phyloP scores from a whole-genome alignment of 2,329 filamentous ascomycete species.

The Trichoderma gracile region DNA sequence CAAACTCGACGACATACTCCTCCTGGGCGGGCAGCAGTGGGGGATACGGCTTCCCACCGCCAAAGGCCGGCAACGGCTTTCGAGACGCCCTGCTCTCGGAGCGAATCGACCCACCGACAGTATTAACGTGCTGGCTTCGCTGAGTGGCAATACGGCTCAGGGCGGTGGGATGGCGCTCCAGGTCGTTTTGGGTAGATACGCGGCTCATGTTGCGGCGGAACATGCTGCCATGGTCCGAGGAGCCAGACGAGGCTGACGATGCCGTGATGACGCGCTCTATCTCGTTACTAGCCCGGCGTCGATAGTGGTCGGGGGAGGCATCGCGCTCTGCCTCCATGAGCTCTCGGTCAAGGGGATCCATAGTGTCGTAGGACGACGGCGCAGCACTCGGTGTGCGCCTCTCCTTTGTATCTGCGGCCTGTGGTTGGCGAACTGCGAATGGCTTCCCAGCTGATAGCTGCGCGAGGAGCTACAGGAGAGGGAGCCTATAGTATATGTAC shows the following conservation, averaged over 20 bases:
- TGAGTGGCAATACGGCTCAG: constrained; percentile 71
- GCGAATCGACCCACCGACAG: constrained; percentile 59
- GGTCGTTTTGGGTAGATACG: constrained; percentile 64
- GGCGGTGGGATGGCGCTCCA: constrained; percentile 69
- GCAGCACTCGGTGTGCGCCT: neutral
- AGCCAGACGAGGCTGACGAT: constrained; percentile 53
- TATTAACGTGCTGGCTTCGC: constrained; percentile 68
- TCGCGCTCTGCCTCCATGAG: constrained; percentile 56
- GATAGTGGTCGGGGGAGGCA: constrained; percentile 48
- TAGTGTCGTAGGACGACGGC: constrained; percentile 29
- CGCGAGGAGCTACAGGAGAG: neutral
- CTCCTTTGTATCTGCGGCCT: neutral
- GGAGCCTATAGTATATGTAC: too few relatives aligned
- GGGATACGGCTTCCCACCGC: constrained; percentile 73
- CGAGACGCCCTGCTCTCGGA: constrained; percentile 49
- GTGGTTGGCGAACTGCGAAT: neutral
- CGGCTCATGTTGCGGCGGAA: constrained; percentile 56
- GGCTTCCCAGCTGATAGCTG: neutral
- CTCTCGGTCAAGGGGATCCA: constrained; percentile 54
- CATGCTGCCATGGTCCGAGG: constrained; percentile 42
- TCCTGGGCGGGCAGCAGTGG: constrained; percentile 68
- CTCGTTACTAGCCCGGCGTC: constrained; percentile 50
- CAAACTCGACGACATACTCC: constrained; percentile 82
- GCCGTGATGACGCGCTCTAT: constrained; percentile 61
- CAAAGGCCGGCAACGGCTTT: constrained; percentile 67